These are phyloP conservation scores for Geotrichum klebahnii DNA, from an alignment of 1,139 yeast species.

Conservation along the genomic window DNA sequence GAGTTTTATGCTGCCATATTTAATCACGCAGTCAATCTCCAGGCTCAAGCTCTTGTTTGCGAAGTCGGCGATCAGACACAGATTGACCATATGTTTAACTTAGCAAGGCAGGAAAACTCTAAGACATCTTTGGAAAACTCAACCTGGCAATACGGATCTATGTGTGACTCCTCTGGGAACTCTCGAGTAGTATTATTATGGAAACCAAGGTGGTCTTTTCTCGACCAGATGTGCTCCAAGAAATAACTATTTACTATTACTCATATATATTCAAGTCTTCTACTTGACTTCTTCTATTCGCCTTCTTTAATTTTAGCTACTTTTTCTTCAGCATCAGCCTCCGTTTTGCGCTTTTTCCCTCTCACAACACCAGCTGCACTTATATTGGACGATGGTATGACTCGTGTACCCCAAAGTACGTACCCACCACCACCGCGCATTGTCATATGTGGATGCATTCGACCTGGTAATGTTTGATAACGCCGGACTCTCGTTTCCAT, in stretches of 20 bases:
- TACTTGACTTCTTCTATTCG: not conserved
- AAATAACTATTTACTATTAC: too few species aligned
- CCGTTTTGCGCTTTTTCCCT: conserved; percentile 29
- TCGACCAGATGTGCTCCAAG: conserved; percentile 8
- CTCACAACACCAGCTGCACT: conserved; percentile 39
- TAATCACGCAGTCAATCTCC: conserved; percentile 42
- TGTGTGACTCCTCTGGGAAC: conserved; percentile 37
- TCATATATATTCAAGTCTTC: not conserved
- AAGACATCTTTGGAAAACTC: too few species aligned
- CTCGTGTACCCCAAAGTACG: conserved; percentile 72
- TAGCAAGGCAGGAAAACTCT: conserved; percentile 20
- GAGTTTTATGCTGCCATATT: conserved; percentile 65
- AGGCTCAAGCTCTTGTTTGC: conserved; percentile 45
- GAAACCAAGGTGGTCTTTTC: conserved; percentile 29
- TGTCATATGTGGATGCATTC: conserved; percentile 93
- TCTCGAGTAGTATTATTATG: conserved; percentile 41
- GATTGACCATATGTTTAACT: conserved; percentile 26
- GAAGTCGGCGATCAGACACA: conserved; percentile 45
- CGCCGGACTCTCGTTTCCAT: conserved; percentile 78
- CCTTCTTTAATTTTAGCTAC: not conserved
- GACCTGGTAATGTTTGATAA: conserved; percentile 89
- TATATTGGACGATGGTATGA: conserved; percentile 61
- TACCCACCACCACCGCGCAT: conserved; percentile 92
- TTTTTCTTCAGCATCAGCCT: not conserved
- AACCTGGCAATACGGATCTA: conserved; percentile 34